Evolutionary conservation across 2,329 filamentous ascomycete species (phyloP).

Genomic region (Botrytis deweyae): DNA sequence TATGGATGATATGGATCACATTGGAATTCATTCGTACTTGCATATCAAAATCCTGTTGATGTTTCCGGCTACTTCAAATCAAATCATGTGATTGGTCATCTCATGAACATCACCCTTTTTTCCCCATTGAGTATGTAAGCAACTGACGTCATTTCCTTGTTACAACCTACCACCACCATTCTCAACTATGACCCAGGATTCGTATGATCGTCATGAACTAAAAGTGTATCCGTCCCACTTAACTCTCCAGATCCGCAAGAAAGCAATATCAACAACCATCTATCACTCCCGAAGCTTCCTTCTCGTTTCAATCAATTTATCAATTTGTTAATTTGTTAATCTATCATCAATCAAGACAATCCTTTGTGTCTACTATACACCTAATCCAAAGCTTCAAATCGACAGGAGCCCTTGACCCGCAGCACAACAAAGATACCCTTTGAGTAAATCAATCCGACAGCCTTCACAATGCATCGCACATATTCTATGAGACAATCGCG

Average conservation of each 20-base stretch:
- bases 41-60: neutral
- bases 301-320: neutral
- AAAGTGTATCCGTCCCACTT: neutral
- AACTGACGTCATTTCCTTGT: conserved; percentile 17
- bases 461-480: conserved; percentile 81
- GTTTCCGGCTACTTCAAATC: neutral
- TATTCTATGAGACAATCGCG: conserved; percentile 98
- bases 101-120: neutral
- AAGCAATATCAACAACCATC: conserved; percentile 1
- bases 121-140: neutral
- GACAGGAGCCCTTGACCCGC: neutral
- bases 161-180: neutral
- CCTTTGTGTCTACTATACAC: neutral
- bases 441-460: neutral
- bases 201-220: conserved; percentile 7
- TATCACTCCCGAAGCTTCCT: neutral
- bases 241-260: conserved; percentile 10
- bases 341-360: neutral
- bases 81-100: neutral
- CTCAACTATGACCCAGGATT: neutral
- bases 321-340: neutral
- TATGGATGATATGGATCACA: neutral
- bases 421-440: neutral
- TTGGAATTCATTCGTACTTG: neutral
- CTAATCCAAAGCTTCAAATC: neutral